Conservation (phyloP, 139 green algal genomes). For the Marvania coccoides region DNA sequence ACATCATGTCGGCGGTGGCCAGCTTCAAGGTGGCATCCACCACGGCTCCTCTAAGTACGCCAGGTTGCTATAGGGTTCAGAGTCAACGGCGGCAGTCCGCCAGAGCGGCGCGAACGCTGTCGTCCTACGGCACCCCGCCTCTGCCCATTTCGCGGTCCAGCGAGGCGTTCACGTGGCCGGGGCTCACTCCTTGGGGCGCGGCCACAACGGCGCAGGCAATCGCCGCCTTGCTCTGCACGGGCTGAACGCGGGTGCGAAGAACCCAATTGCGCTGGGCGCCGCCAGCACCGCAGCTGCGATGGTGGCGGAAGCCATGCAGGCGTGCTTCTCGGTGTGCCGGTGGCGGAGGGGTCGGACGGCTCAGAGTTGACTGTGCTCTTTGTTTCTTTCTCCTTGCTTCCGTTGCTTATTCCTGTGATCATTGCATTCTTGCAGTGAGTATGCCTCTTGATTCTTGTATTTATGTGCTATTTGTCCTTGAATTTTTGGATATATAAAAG, state of each 20-base stretch:
- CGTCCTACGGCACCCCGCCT: no score
- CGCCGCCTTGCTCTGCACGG: conserved; percentile 43
- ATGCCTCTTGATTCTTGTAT: not conserved
- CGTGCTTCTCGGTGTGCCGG: conserved; percentile 47
- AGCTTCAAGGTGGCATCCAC: not conserved
- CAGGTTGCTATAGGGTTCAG: conserved; percentile 50
- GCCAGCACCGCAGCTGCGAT: conserved; percentile 56
- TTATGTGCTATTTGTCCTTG: not conserved
- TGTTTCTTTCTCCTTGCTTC: no score
- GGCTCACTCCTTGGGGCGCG: conserved; percentile 74
- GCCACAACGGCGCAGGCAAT: conserved; percentile 40
- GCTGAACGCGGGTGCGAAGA: conserved; percentile 29
- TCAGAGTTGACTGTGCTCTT: no score
- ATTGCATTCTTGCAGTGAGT: not conserved
- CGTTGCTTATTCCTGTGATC: not conserved
- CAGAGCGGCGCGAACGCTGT: no score
- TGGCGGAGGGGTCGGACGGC: not conserved
- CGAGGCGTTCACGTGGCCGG: conserved; percentile 60
- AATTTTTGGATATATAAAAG: not conserved
- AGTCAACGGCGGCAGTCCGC: conserved; percentile 66
- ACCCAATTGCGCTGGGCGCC: conserved; percentile 42
- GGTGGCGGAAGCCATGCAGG: no score
- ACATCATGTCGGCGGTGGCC: not conserved
- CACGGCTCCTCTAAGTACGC: conserved; percentile 66
- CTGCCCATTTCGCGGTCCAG: conserved; percentile 18